Base-by-base conservation (phyloP, 202 grass and related monocot genomes). In the Setaria viridis region DNA sequence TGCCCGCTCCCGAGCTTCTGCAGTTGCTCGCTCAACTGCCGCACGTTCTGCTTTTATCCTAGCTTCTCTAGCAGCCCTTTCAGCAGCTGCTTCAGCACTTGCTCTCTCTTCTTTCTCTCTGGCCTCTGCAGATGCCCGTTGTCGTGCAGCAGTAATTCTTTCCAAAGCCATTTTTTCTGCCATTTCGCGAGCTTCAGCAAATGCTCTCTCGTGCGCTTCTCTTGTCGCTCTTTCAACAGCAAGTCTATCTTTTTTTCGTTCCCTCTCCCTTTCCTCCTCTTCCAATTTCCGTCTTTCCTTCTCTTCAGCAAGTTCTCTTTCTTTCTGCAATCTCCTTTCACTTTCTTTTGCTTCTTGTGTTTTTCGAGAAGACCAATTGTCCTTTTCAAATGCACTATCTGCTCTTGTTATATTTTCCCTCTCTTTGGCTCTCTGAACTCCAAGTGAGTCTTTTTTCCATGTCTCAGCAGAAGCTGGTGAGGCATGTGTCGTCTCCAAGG, bases 141-240 rank as follows among this genome's bases (percentile, higher is more conserved):
- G 94, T 41, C 90, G 80, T 80, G 97, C 92, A 54, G 94, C 90
- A 58, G 82, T 87, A 79, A 95, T 85, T 33, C 88, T 90, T 83
- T 95, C 93, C 6, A 88, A 51, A 33, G 91, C 88, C 77, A 98
- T 95, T 71, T 91, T 93, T 64, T 92, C 93, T 50, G 93, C 96
- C 76, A 84, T 93, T 77, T 99, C 96, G 46, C 85, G 84, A 63
- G 89, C 94, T 62, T 91, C 88, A 43, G 90, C 90, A 85, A 99
- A 87, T 39, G 91, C 92, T 68, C 85, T 89, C 80, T 72, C 87
- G 4, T 93, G 88, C 20, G 92, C 81, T 93, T 99, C 80, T 91
- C 92, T 94, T 95, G 83, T 92, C 64, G 90, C 90, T 87, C 93
- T 95, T 90, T 95, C 93, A 87, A 95, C 88, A 80, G 88, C 90